These are phyloP conservation scores for Barnettozyma sucrosica DNA, from an alignment of 805 yeast species.

Conservation along the genomic window DNA sequence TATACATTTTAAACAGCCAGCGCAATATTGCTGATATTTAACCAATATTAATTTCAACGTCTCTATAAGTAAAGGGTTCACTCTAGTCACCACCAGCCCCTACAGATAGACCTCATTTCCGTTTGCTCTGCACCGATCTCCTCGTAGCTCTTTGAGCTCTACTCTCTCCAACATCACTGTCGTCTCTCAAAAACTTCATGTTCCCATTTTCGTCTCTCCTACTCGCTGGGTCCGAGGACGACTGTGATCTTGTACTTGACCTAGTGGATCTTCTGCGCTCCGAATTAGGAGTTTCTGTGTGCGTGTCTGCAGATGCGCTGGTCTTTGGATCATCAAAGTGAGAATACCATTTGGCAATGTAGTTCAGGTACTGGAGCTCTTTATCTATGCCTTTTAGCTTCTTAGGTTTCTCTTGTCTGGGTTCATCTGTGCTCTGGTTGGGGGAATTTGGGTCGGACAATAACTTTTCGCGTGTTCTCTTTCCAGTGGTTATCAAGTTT, in stretches of 20 bases:
- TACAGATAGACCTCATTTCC: background rate
- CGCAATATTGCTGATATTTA: too few relatives aligned
- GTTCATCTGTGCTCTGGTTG: background rate
- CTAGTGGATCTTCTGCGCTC: background rate
- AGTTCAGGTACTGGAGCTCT: background rate
- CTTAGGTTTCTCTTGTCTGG: background rate
- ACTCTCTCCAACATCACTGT: background rate
- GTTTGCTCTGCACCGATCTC: background rate
- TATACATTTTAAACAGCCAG: too few relatives aligned
- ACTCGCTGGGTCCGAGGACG: background rate
- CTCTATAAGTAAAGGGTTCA: too few relatives aligned
- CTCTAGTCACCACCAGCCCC: too few relatives aligned
- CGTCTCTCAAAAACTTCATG: background rate
- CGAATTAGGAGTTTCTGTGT: background rate
- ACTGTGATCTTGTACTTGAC: background rate
- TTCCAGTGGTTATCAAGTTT: background rate
- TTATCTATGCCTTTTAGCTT: background rate
- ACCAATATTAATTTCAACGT: too few relatives aligned
- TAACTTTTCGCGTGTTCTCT: background rate
- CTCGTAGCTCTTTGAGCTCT: background rate
- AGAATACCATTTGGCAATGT: slow-evolving; percentile 1
- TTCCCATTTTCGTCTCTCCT: background rate
- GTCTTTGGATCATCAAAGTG: background rate
- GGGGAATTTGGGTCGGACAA: background rate
- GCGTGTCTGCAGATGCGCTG: background rate